Evolutionary conservation across 116 monocot species (phyloP), one percentile per base, ranked within the genome.

Genomic region (Trichopus zeylanicus): DNA sequence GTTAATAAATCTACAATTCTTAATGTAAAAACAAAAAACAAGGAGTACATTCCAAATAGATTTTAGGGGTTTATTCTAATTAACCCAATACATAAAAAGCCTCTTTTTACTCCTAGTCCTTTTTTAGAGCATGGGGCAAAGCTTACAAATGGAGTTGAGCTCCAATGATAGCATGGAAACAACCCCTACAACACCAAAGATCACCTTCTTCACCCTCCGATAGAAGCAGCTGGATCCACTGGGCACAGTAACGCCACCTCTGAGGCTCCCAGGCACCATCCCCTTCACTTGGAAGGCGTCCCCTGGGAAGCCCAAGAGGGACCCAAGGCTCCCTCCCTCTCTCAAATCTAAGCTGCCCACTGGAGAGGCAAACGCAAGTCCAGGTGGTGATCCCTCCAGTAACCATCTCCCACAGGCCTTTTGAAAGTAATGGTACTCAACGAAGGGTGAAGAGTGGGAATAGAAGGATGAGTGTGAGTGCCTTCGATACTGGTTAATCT

Each of bases 191-290:
- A 61, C 67, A 3, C 49, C 74, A 20, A 74, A 56, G 67, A 61
- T 74, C 35, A 38, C 68, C 48, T 63, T 55, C 62, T 26, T 27
- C 53, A 30, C 67, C 4, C 56, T 67, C 6, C 74, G 62, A 6
- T 19, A 6, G 8, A 46, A 21, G 26, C 52, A 20, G n/a, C 9
- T 31, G 13, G 52, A 28, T 19, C 31, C 51, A 16, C 59, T 26
- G 31, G 33, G 30, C 33, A 30, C 23, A 29, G 55, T 46, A 1
- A 60, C 15, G 33, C 34, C 47, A 28, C 30, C 59, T 22, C 33
- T 59, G 18, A 21, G 51, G 19, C 24, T 33, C 29, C 42, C 27
- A n/a, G 42, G 26, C 29, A 6, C 22, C 15, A 31, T 25, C 31
- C 30, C 67, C 0, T 62, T 62, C 42, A 19, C 29, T 26, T 60